Evolutionary conservation across 2,329 filamentous ascomycete species (phyloP).

Genomic region (Penicillium sp.): DNA sequence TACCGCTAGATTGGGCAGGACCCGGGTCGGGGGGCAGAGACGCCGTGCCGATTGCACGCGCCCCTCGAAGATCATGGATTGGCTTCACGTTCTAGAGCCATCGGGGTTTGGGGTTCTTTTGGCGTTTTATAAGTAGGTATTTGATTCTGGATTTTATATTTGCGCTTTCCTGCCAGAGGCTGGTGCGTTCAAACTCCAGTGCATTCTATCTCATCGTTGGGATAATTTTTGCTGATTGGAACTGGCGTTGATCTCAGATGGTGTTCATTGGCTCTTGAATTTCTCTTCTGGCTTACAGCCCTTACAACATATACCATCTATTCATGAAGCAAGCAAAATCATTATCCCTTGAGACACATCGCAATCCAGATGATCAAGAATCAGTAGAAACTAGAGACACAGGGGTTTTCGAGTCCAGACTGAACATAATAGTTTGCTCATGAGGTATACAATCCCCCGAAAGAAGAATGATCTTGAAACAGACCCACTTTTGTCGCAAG

Average conservation of each 20-base stretch:
- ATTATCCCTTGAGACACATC: not conserved
- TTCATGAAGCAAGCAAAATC: constrained; percentile 5
- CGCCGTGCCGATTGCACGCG: not conserved
- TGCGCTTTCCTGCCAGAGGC: not conserved
- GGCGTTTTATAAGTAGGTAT: constrained; percentile 9
- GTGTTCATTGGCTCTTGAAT: constrained; percentile 1
- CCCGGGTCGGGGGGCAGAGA: constrained; percentile 1
- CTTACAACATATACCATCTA: constrained; percentile 1
- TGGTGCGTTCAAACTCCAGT: not conserved
- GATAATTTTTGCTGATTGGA: not conserved
- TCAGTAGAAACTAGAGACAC: not conserved
- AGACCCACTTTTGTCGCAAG: not conserved
- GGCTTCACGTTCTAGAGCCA: constrained; percentile 10
- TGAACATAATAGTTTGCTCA: too few species aligned
- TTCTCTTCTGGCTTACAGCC: not conserved
- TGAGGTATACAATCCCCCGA: not conserved
- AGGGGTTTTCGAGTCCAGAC: too few species aligned
- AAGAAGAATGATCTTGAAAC: not conserved
- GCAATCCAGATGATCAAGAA: not conserved
- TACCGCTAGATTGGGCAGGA: constrained; percentile 9
- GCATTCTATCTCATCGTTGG: not conserved
- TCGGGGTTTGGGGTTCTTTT: not conserved
- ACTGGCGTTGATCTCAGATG: not conserved
- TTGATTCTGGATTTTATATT: not conserved
- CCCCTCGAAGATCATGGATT: constrained; percentile 10